Evolutionary conservation across 1,284 basidiomycete genomes (phyloP).

Genomic region (Wolfiporia cocos): DNA sequence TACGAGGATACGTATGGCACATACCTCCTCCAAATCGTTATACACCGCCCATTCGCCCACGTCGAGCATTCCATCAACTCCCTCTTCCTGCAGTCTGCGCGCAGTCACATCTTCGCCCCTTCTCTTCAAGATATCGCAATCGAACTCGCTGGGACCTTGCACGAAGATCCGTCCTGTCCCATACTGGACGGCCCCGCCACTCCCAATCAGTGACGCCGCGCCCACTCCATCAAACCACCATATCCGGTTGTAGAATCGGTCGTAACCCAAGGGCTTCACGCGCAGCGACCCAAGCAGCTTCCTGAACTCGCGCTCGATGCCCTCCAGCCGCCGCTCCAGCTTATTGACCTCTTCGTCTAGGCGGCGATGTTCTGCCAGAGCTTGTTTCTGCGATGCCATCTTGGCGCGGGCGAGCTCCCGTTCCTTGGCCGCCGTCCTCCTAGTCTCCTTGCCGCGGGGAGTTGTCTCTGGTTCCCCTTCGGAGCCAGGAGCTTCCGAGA

Average conservation of each 20-base stretch:
- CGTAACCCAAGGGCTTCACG: constrained; percentile 83
- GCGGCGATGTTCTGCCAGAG: constrained; percentile 69
- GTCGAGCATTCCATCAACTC: constrained; percentile 63
- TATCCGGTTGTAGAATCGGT: constrained; percentile 90
- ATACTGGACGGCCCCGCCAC: constrained; percentile 72
- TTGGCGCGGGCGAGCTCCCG: constrained; percentile 71
- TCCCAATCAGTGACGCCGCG: constrained; percentile 68
- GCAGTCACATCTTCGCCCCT: constrained; percentile 49
- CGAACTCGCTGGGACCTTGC: constrained; percentile 80
- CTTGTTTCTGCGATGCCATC: constrained; percentile 64
- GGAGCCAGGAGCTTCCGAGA: constrained; percentile 53
- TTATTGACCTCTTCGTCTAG: constrained; percentile 86
- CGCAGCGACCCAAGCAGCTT: constrained; percentile 79
- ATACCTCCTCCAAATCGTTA: constrained; percentile 81
- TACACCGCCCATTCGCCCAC: constrained; percentile 88
- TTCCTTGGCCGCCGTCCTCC: constrained; percentile 59
- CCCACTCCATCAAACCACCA: constrained; percentile 99
- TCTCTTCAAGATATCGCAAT: constrained; percentile 61
- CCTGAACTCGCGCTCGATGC: constrained; percentile 91
- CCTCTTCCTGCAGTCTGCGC: constrained; percentile 71
- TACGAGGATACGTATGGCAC: constrained; percentile 10
- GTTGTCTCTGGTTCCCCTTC: constrained; percentile 47
- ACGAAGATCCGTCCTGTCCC: constrained; percentile 88
- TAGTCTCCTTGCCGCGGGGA: constrained; percentile 25
- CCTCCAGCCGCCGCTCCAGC: constrained; percentile 73